These are phyloP conservation scores for Theobroma cacao DNA, from an alignment of 345 rosid species.

Conservation along the genomic window DNA sequence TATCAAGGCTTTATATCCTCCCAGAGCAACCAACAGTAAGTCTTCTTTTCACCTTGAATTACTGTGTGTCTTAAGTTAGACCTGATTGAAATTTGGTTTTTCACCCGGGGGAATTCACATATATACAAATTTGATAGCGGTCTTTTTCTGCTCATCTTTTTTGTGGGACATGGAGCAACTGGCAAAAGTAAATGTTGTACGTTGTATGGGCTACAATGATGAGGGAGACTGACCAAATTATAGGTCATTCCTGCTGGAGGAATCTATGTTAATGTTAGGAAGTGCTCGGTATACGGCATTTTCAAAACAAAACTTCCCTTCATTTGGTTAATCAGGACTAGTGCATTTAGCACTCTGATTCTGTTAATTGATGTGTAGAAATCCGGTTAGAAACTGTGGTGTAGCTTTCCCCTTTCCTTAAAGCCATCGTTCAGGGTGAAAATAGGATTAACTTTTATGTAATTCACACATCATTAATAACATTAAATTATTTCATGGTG, in stretches of 20 bases:
- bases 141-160: neutral
- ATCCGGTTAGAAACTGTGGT: neutral
- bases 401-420: neutral
- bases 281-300: neutral
- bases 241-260: neutral
- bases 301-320: neutral
- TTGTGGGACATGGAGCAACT: neutral
- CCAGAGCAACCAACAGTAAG: slow-evolving; percentile 55
- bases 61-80: too few relatives aligned
- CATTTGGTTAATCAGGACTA: neutral
- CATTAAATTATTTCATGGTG: too few relatives aligned
- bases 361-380: neutral
- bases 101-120: neutral
- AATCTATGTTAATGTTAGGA: neutral
- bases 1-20: slow-evolving; percentile 55
- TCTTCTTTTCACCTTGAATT: neutral
- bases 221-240: neutral
- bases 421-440: too few relatives aligned
- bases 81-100: neutral
- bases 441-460: too few relatives aligned
- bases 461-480: too few relatives aligned
- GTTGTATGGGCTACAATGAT: neutral
- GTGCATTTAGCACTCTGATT: neutral
- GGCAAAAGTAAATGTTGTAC: neutral
- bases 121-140: neutral